Percentiles rank a stretch among this genome's conserved stretches.
These are phyloP conservation scores for Ogataea neopini DNA, from an alignment of 805 yeast genomes.

Conservation along the genomic window DNA sequence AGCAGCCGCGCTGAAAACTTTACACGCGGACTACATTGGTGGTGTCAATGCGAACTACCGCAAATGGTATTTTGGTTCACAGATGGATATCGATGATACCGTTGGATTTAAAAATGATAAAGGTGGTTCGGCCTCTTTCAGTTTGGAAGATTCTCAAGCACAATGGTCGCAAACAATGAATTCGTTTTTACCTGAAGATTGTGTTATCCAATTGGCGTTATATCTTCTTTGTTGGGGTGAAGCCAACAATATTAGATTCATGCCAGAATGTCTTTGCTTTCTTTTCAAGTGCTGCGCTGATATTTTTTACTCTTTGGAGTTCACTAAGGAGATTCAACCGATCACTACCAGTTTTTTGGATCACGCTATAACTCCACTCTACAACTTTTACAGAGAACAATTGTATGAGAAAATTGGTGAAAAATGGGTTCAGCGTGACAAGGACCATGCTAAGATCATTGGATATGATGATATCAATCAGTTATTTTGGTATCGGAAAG, in stretches of 20 bases:
- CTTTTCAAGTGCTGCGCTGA: slow-evolving; percentile 81
- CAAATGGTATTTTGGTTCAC: slow-evolving; percentile 79
- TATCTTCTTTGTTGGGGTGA: slow-evolving; percentile 88
- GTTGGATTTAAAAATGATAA: slow-evolving; percentile 37
- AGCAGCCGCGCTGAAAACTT: slow-evolving; percentile 50
- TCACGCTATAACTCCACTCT: slow-evolving; percentile 73
- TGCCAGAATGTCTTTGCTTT: slow-evolving; percentile 89
- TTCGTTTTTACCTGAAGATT: slow-evolving; percentile 50
- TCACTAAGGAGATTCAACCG: slow-evolving; percentile 35
- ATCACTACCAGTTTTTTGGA: slow-evolving; percentile 51
- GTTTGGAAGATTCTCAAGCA: slow-evolving; percentile 45
- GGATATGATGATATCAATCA: slow-evolving; percentile 94
- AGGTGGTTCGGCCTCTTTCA: slow-evolving; percentile 22
- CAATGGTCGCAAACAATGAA: slow-evolving; percentile 57
- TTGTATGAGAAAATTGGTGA: slow-evolving; percentile 48
- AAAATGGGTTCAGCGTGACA: slow-evolving; percentile 47
- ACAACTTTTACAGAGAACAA: slow-evolving; percentile 58
- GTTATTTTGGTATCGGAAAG: slow-evolving; percentile 78
- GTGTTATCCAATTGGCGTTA: slow-evolving; percentile 63
- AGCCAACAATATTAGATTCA: slow-evolving; percentile 79
- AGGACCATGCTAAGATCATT: slow-evolving; percentile 66
- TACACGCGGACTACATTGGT: slow-evolving; percentile 77
- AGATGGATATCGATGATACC: slow-evolving; percentile 60
- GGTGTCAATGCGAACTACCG: slow-evolving; percentile 67
- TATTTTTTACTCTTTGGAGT: slow-evolving; percentile 52